These are phyloP conservation scores for Solanum pimpinellifolium DNA, from an alignment of 257 asterid genomes.

Conservation along the genomic window DNA sequence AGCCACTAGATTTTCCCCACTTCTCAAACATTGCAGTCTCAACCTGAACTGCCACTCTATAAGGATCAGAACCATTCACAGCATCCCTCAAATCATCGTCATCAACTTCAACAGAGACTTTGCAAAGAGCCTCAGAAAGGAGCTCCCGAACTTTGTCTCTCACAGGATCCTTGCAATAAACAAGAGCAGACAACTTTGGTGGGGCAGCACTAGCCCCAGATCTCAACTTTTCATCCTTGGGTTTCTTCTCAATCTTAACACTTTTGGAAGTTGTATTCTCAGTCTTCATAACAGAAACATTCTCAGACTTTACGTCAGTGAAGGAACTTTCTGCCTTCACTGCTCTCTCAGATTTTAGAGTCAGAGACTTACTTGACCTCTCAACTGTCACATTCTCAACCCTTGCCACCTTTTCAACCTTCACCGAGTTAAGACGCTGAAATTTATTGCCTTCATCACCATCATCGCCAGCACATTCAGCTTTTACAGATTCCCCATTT, in stretches of 20 bases:
- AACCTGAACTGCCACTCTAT: constrained; percentile 33
- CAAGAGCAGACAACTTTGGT: constrained; percentile 24
- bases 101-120: constrained; percentile 20
- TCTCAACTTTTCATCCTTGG: constrained; percentile 34
- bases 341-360: constrained; percentile 17
- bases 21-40: constrained; percentile 33
- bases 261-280: constrained; percentile 12
- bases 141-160: constrained; percentile 39
- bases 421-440: constrained; percentile 35
- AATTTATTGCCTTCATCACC: constrained; percentile 19
- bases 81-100: constrained; percentile 27
- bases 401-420: constrained; percentile 3
- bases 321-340: constrained; percentile 26
- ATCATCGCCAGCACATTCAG: constrained; percentile 19
- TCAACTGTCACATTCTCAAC: constrained; percentile 22
- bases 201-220: constrained; percentile 4
- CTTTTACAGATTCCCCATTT: constrained; percentile 25
- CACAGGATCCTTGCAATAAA: constrained; percentile 25
- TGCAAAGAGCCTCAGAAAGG: constrained; percentile 30
- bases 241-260: constrained; percentile 20
- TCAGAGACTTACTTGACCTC: constrained; percentile 1
- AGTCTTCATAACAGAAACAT: constrained; percentile 10
- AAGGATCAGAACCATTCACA: constrained; percentile 53
- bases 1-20: constrained; percentile 35
- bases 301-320: constrained; percentile 16